A percentile compares a stretch with the other conserved stretches of the same genome.
Conservation (phyloP, 495 filamentous ascomycete genomes). For the Emericellopsis terricola region DNA sequence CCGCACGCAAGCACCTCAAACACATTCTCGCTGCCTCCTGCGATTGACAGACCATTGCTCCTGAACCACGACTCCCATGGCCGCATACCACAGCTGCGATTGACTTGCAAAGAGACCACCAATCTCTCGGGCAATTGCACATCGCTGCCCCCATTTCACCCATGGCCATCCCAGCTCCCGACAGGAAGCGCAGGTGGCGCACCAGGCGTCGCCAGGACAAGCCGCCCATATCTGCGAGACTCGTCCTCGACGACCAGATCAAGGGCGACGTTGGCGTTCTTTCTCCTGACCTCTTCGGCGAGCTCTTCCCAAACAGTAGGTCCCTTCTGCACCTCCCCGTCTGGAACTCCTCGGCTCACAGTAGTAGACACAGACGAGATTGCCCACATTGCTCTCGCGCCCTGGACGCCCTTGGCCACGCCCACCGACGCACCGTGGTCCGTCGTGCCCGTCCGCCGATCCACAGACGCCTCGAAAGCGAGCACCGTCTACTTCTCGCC, state of each 20-base stretch:
- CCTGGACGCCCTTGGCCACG: conserved; percentile 48
- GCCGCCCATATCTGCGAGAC: conserved; percentile 28
- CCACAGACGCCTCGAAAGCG: conserved; percentile 28
- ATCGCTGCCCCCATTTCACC: too few species aligned
- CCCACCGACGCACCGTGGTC: conserved; percentile 61
- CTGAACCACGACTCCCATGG: too few species aligned
- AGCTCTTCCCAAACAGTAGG: conserved; percentile 52
- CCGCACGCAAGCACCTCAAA: too few species aligned
- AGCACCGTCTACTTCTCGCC: conserved; percentile 75
- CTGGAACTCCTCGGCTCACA: neutral
- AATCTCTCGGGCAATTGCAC: too few species aligned
- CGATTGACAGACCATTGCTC: too few species aligned
- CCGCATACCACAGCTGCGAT: too few species aligned
- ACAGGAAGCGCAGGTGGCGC: conserved; percentile 14
- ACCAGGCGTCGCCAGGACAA: conserved; percentile 39
- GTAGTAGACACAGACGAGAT: conserved; percentile 14
- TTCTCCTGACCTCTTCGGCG: conserved; percentile 67
- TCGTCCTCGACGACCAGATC: conserved; percentile 68
- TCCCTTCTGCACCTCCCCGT: conserved; percentile 2
- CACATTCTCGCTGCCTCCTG: too few species aligned
- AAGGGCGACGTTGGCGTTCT: conserved; percentile 77
- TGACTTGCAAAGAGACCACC: too few species aligned
- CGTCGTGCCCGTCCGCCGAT: conserved; percentile 56
- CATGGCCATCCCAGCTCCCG: too few species aligned
- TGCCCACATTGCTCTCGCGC: conserved; percentile 61